Evolutionary conservation across 1,284 basidiomycete species (phyloP).

Genomic region (Exobasidium rhododendri): DNA sequence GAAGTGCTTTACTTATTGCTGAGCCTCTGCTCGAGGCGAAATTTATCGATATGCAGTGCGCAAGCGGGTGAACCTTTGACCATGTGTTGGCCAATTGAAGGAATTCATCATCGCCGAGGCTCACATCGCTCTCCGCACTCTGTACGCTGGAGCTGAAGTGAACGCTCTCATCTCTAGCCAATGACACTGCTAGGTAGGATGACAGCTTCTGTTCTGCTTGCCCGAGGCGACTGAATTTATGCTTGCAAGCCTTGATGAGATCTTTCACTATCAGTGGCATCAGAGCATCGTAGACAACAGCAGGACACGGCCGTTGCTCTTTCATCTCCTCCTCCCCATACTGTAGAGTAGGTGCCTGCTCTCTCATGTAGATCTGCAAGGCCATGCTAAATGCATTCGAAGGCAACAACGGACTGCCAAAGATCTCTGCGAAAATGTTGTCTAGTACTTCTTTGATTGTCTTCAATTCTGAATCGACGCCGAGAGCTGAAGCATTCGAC

Average conservation of each 20-base stretch:
- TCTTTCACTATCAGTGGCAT: neutral
- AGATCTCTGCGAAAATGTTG: neutral
- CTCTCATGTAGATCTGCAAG: neutral
- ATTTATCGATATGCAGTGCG: neutral
- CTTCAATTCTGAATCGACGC: neutral
- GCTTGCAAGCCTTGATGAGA: neutral
- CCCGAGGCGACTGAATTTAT: neutral
- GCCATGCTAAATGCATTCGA: constrained; percentile 1
- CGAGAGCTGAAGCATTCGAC: neutral
- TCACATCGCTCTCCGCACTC: neutral
- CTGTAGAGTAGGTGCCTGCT: neutral
- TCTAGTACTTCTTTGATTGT: neutral
- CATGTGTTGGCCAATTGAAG: neutral
- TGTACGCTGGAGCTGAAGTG: neutral
- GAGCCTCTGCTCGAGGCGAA: neutral
- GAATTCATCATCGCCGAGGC: neutral
- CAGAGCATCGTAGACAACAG: neutral
- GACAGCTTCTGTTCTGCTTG: neutral
- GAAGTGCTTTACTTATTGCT: constrained; percentile 1
- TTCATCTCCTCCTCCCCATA: neutral
- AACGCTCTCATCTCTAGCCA: neutral
- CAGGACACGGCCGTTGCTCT: neutral
- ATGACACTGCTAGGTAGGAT: neutral
- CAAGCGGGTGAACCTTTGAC: neutral
- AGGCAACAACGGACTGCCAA: neutral